Evolutionary conservation across 1,284 basidiomycete genomes (phyloP).

Genomic region (Apiotrichum laibachii): DNA sequence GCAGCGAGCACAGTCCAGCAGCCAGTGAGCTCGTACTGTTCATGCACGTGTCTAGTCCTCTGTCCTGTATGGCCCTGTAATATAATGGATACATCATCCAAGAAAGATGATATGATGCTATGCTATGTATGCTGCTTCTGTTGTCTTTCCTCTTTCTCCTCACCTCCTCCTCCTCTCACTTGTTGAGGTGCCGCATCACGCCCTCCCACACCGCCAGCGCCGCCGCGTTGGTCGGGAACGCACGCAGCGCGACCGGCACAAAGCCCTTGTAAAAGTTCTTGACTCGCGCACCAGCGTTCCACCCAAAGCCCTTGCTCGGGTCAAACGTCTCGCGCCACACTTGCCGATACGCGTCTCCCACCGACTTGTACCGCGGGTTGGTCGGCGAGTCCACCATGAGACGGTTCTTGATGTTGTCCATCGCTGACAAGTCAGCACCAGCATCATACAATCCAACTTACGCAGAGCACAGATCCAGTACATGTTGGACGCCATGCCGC

Average conservation of each 20-base stretch:
- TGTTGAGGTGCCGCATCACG: slow-evolving; percentile 36
- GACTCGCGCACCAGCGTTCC: slow-evolving; percentile 40
- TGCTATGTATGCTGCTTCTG: no score
- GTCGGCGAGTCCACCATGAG: slow-evolving; percentile 50
- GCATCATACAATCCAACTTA: slow-evolving; percentile 19
- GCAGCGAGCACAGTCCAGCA: no score
- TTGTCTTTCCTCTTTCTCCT: neutral
- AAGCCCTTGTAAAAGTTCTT: slow-evolving; percentile 51
- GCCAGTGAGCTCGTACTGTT: no score
- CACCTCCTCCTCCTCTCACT: neutral
- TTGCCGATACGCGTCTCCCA: slow-evolving; percentile 41
- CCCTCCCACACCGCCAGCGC: slow-evolving; percentile 51
- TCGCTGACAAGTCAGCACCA: slow-evolving; percentile 24
- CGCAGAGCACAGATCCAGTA: slow-evolving; percentile 48
- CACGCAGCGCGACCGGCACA: slow-evolving; percentile 47
- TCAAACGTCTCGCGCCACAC: slow-evolving; percentile 43
- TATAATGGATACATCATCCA: no score
- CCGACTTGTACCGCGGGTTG: slow-evolving; percentile 41
- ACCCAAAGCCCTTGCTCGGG: slow-evolving; percentile 26
- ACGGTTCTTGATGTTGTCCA: slow-evolving; percentile 51
- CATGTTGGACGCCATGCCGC: slow-evolving; percentile 50
- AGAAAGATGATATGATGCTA: no score
- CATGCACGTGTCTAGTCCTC: no score
- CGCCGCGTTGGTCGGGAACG: slow-evolving; percentile 51
- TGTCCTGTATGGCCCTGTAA: no score